Evolutionary conservation across 2,329 filamentous ascomycete species (phyloP), one percentile per base, ranked within the genome.

Genomic region (Onygenales sp.): DNA sequence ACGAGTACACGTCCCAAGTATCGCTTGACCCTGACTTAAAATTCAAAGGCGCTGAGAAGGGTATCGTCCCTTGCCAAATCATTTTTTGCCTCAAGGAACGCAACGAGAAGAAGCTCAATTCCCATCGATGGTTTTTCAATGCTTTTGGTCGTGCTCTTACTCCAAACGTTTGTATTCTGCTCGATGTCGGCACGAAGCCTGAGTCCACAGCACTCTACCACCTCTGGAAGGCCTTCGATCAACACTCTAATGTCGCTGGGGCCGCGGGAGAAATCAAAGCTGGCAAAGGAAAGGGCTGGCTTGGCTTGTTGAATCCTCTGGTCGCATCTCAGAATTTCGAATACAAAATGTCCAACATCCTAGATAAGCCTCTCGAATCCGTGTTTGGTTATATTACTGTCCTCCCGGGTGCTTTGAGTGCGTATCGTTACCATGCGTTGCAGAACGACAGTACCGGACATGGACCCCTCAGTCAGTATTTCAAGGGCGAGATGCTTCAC

Each of bases 291-390:
- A 89, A 85, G 60, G 84, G 81, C 27, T 91, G 89, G 65, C 75
- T 83, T 5, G 89, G 92, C 58, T 78, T 98, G 13, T 75, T 98
- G 45, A 98, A 98, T 64, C 93, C 93, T 0, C 78, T 98, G 5
- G 92, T 98, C 13, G 93, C 93, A 0, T 95, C 90, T 45, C 93
- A 98, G 64, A 98, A 98, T 68, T 98, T 98, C 61, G 93, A 98
- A 75, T 98, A 98, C 77, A 98, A 98, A 72, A 96, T 98, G 89
- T 95, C 90, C 42, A 98, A 98, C 64, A 98, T 98, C 63, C 78
- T 98, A 31, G 93, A 98, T 69, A 98, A 98, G 70, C 93, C 93
- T 0, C 76, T 98, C 2, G 93, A 98, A 69, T 95, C 89, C 0
- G 92, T 95, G 0, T 98, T 98, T 68, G 93, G 93, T 2, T 98